Base-by-base conservation (phyloP, 345 rosid genomes). In the Sisymbrium irio region DNA sequence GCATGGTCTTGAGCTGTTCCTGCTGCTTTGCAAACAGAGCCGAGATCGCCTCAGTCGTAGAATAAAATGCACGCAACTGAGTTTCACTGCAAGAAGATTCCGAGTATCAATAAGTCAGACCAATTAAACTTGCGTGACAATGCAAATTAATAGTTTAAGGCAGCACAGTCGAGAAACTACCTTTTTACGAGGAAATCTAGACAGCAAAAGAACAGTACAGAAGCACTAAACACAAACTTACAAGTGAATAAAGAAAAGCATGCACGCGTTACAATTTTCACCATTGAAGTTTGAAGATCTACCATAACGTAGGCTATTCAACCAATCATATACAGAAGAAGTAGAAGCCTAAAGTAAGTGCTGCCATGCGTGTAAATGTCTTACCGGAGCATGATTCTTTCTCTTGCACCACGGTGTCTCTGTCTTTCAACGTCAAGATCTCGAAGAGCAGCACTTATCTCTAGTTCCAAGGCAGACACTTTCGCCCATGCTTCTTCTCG, bases 401-500 rank as follows among this genome's bases (percentile, higher is more conserved):
- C 99, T 81, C 97, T 83, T 49, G 99, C 97, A 79, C 92, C 98
- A 82, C 89, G 93, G 64, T 92, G 83, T 80, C 97, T 82, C 68
- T 93, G 88, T 59, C 96, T 86, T 89, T 92, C 98, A 17, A 84
- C 91, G 71, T 92, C 97, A 78, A 95, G 97, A 80, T 95, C 98
- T 40, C 85, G 84, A 81, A 88, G 76, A 44, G 94, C 86, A 35
- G 88, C 83, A 76, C 82, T 86, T 77, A 92, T 90, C 80, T 95
- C 97, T 66, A 88, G 86, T 81, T 92, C 97, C 65, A 95, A 86
- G 44, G 84, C 78, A 73, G 98, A 95, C 55, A 95, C 97, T 83
- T 85, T 92, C 22, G 91, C 98, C 97, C 98, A 88, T 36, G 99
- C 99, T 78, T 88, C 97, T 85, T 92, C 99, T 82, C 92, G 92